These are phyloP conservation scores for Pyrus betulifolia DNA, from an alignment of 306 rosid genomes.

Conservation along the genomic window DNA sequence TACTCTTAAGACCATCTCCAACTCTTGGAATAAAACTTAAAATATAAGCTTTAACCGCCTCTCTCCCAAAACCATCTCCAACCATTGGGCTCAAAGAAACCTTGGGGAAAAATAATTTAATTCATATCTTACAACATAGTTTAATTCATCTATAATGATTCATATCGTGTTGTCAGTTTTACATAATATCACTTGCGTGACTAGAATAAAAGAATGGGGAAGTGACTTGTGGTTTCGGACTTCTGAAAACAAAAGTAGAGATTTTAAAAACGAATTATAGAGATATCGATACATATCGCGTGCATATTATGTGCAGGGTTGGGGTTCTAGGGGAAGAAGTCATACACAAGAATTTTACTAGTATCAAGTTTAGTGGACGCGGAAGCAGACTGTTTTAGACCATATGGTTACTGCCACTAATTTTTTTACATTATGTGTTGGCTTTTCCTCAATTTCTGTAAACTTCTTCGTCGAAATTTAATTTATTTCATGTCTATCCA, in stretches of 20 bases:
- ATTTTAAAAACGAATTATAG: conserved; percentile 43
- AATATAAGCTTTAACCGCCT: too few species aligned
- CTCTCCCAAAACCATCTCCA: too few species aligned
- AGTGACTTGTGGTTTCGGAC: conserved; percentile 62
- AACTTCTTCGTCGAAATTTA: background rate
- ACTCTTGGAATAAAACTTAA: too few species aligned
- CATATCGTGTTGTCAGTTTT: conserved; percentile 17
- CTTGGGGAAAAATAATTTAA: too few species aligned
- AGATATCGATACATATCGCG: conserved; percentile 63
- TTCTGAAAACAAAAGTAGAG: conserved; percentile 73
- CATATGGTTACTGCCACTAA: conserved; percentile 34
- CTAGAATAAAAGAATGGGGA: conserved; percentile 56
- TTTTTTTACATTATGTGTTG: background rate
- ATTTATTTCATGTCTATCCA: background rate
- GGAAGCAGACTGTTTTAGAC: conserved; percentile 79
- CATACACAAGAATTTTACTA: conserved; percentile 79
- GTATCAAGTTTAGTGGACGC: conserved; percentile 84
- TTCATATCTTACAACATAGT: background rate
- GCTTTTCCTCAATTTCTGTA: background rate
- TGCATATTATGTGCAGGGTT: conserved; percentile 92
- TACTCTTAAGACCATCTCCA: too few species aligned
- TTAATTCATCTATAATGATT: conserved; percentile 21
- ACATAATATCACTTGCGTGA: conserved; percentile 32
- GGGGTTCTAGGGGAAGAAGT: conserved; percentile 81
- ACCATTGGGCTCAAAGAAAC: too few species aligned